A percentile compares a stretch with the other conserved stretches of the same genome.
phyloP scores from a whole-genome alignment of 192 early-diverging fungal genomes.

The Backusella luteola region DNA sequence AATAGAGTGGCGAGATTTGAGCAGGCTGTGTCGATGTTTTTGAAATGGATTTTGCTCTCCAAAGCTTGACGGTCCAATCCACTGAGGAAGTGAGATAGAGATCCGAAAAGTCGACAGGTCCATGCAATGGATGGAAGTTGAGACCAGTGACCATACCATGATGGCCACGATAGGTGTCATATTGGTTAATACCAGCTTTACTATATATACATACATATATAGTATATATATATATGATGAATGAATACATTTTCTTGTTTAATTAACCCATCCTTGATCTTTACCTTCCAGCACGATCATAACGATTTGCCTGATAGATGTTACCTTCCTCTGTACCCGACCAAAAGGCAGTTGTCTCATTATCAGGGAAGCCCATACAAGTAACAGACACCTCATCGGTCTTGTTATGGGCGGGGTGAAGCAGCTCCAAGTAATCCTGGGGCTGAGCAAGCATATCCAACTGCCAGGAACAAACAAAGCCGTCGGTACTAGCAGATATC shows the following conservation, averaged over 20 bases:
- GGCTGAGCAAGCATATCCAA: slow-evolving; percentile 98
- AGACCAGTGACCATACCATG: slow-evolving; percentile 84
- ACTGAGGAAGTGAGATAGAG: slow-evolving; percentile 89
- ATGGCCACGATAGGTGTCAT: slow-evolving; percentile 88
- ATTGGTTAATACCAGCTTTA: slow-evolving; percentile 92
- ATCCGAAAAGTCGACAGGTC: slow-evolving; percentile 86
- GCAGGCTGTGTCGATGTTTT: slow-evolving; percentile 50
- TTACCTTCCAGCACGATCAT: slow-evolving; percentile 91
- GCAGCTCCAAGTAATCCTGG: slow-evolving; percentile 83
- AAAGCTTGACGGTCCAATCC: slow-evolving; percentile 98
- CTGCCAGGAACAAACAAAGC: slow-evolving; percentile 94
- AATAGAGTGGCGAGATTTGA: slow-evolving; percentile 65
- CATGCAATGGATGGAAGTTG: slow-evolving; percentile 84
- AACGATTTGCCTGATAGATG: slow-evolving; percentile 93
- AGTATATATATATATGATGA: no score
- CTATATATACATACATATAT: slow-evolving; percentile 36
- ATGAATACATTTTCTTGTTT: no score
- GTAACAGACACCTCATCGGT: slow-evolving; percentile 96
- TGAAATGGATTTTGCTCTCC: slow-evolving; percentile 72
- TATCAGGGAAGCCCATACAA: slow-evolving; percentile 84
- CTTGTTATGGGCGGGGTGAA: slow-evolving; percentile 69
- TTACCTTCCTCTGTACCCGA: slow-evolving; percentile 96
- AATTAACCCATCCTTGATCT: no score
- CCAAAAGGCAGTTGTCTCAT: slow-evolving; percentile 91
- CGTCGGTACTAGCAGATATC: slow-evolving; percentile 93